Conservation (phyloP, 495 filamentous ascomycete species). For the Aspergillus steynii region DNA sequence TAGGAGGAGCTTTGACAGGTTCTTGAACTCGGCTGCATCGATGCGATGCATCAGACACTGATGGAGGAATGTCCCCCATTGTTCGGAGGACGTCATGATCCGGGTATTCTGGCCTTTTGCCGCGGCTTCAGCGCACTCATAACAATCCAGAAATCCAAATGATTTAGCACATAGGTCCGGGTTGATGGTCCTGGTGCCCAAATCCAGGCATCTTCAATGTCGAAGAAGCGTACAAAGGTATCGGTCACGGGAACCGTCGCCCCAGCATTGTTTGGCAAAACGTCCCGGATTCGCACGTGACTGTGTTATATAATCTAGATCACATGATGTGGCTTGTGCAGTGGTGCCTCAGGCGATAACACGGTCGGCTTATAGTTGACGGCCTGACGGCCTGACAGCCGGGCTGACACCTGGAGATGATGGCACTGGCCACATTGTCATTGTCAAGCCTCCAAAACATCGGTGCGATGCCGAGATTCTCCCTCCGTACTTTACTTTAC, state of each 20-base stretch:
- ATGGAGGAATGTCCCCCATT: conserved; percentile 47
- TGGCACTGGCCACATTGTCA: too few species aligned
- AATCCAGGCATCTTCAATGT: conserved; percentile 15
- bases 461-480: not conserved
- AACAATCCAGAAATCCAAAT: conserved; percentile 5
- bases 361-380: not conserved
- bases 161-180: conserved; percentile 7
- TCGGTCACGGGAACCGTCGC: not conserved
- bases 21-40: conserved; percentile 44
- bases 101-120: conserved; percentile 6
- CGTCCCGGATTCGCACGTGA: not conserved
- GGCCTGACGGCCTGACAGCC: not conserved
- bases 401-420: too few species aligned
- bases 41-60: conserved; percentile 45
- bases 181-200: conserved; percentile 11
- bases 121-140: conserved; percentile 7
- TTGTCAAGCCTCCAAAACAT: not conserved
- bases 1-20: conserved; percentile 37
- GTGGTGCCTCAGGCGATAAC: not conserved
- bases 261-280: conserved; percentile 10
- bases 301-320: not conserved
- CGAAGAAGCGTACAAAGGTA: not conserved
- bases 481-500: too few species aligned
- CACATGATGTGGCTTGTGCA: not conserved
- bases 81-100: conserved; percentile 30